A percentile compares a stretch with the other conserved stretches of the same genome.
These are phyloP conservation scores for Tulasnella sp. DNA, from an alignment of 768 basidiomycete genomes.

Conservation along the genomic window DNA sequence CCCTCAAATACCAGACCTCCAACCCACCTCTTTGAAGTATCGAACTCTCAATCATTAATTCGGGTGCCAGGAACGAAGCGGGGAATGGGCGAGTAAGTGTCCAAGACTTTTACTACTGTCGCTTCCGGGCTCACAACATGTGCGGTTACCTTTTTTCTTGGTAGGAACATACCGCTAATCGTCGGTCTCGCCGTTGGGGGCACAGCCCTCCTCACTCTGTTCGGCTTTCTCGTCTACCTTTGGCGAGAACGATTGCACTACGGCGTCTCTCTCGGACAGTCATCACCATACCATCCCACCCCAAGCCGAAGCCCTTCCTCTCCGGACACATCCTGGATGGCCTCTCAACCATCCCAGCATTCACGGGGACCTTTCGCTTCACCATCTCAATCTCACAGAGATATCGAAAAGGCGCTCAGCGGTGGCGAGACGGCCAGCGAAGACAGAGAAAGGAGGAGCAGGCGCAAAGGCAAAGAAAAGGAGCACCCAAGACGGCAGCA, in stretches of 20 bases:
- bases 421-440: not conserved
- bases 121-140: not conserved
- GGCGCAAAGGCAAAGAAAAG: constrained; percentile 14
- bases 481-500: not conserved
- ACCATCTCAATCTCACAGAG: not conserved
- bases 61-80: not conserved
- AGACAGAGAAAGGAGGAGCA: not conserved
- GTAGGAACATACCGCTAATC: constrained; percentile 1
- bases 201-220: not conserved
- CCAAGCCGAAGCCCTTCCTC: not conserved
- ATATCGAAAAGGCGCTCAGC: not conserved
- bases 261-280: not conserved
- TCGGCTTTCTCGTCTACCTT: not conserved
- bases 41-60: not conserved
- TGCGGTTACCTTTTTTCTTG: not conserved
- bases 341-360: not conserved
- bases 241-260: not conserved
- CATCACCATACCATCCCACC: not conserved
- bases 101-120: not conserved
- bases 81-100: not conserved
- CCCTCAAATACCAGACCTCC: not conserved
- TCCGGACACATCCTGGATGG: not conserved
- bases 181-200: constrained; percentile 10
- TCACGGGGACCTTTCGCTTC: not conserved
- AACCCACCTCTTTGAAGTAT: not conserved